Conservation (phyloP, 441 rosid species). For the Euphorbia corollata region DNA sequence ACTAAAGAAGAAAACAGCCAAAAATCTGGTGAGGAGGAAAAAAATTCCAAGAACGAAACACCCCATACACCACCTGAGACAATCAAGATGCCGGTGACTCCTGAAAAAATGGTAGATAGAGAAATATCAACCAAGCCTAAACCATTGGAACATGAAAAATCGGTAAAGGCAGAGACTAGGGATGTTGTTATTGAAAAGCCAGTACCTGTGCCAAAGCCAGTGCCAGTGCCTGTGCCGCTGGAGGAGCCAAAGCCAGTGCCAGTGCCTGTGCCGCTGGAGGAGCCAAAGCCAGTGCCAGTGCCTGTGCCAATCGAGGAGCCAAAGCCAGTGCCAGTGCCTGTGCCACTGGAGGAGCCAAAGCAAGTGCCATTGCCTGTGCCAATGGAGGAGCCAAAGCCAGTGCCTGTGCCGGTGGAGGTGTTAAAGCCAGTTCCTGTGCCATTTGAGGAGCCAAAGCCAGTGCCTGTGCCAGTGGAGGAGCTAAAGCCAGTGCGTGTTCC, state of each 20-base stretch:
- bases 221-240: no score
- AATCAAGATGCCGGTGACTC: conserved; percentile 32
- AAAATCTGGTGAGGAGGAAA: conserved; percentile 23
- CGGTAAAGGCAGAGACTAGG: conserved; percentile 24
- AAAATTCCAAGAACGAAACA: conserved; percentile 25
- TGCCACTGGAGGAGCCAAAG: conserved; percentile 29
- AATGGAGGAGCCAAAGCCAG: conserved; percentile 26
- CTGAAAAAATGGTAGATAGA: neutral
- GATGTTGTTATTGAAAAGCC: conserved; percentile 22
- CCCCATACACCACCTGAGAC: conserved; percentile 42
- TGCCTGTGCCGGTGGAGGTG: no score
- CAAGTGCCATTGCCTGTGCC: conserved; percentile 5
- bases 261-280: no score
- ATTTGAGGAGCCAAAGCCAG: conserved; percentile 28
- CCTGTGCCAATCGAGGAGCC: no score
- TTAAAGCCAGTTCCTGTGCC: neutral
- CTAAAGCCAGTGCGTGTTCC: conserved; percentile 23
- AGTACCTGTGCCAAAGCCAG: no score
- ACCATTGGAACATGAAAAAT: conserved; percentile 19
- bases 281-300: conserved; percentile 19
- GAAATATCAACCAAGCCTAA: neutral
- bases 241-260: conserved; percentile 26
- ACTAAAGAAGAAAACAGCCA: conserved; percentile 25
- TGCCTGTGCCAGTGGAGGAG: conserved; percentile 21
- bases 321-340: conserved; percentile 21